A percentile compares a stretch with the other conserved stretches of the same genome.
Evolutionary conservation across 2,329 filamentous ascomycete species (phyloP).

Genomic region (Monosporascus sp.): DNA sequence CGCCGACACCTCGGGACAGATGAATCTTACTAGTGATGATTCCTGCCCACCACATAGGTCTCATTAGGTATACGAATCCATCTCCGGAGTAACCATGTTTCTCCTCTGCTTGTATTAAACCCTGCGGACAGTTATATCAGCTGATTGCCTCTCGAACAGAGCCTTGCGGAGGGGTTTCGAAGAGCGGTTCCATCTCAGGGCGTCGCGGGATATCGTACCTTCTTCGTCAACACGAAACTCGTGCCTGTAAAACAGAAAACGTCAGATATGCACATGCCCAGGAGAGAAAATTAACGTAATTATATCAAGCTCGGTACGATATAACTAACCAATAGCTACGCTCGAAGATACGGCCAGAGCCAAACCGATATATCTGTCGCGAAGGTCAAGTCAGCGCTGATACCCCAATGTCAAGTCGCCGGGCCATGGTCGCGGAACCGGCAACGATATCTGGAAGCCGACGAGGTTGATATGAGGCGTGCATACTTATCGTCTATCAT

Average conservation of each 20-base stretch:
- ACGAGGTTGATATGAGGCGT: constrained; percentile 4
- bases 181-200: constrained; percentile 2
- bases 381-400: constrained; percentile 25
- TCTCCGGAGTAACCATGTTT: constrained; percentile 95
- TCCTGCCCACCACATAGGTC: constrained; percentile 95
- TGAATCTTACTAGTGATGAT: constrained; percentile 72
- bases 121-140: constrained; percentile 43
- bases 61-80: constrained; percentile 88
- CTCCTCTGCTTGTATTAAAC: constrained; percentile 84
- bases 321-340: constrained; percentile 64
- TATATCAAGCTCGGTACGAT: not conserved
- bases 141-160: not conserved
- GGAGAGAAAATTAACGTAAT: not conserved
- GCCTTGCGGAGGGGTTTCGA: not conserved
- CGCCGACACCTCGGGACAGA: not conserved
- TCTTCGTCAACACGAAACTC: constrained; percentile 99
- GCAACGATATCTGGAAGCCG: constrained; percentile 1
- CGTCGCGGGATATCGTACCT: constrained; percentile 51
- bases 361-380: constrained; percentile 67
- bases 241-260: constrained; percentile 53
- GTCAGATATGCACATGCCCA: constrained; percentile 8
- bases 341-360: constrained; percentile 70
- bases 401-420: constrained; percentile 7
- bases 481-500: constrained; percentile 44
- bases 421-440: not conserved